Evolutionary conservation across 371 early-diverging fungal genomes (phyloP), one percentile per base, ranked within the genome.

Genomic region (Mucor racemosus): DNA sequence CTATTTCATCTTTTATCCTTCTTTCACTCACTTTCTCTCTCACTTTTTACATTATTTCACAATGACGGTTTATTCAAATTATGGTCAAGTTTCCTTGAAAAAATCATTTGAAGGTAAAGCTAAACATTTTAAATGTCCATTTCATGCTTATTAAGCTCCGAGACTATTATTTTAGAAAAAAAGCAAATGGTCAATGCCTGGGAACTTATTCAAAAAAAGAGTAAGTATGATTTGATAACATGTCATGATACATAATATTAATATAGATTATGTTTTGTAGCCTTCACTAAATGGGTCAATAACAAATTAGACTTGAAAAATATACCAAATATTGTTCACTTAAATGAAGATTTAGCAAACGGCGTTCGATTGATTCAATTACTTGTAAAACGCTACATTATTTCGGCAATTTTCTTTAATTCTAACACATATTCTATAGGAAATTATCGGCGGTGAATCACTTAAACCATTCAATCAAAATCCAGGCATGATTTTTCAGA

Each of bases 261-360:
- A 26, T 26, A 26, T 3, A 26, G 26, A 31, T 2, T 13, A 36
- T 19, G 5, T 48, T 6, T 35, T 54, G 7, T 76, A 90, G 90
- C 93, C n/a, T 92, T 92, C 67, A 92, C 93, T 17, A 94, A 92
- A 84, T 94, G 92, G 99, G 91, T 97, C 53, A 98, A 98, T 79
- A 94, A 85, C 59, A 94, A 97, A 69, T 83, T 99, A 19, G 84
- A 84, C 55, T 78, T 84, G 46, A 82, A 83, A 31, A 77, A 83
- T 34, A 76, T 89, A 15, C 73, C 83, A 13, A 84, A 90, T 58
- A 90, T 95, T 58, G 71, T 83, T 39, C 81, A 94, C 71, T 68
- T 94, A 34, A 79, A 85, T 56, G 76, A 77, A 4, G 97, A 95
- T 66, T 72, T 97, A 31, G 81, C 92, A 0, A 90, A 91, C 66